phyloP scores from a whole-genome alignment of 2,329 filamentous ascomycete genomes.

The Albophoma yamanashiensis region DNA sequence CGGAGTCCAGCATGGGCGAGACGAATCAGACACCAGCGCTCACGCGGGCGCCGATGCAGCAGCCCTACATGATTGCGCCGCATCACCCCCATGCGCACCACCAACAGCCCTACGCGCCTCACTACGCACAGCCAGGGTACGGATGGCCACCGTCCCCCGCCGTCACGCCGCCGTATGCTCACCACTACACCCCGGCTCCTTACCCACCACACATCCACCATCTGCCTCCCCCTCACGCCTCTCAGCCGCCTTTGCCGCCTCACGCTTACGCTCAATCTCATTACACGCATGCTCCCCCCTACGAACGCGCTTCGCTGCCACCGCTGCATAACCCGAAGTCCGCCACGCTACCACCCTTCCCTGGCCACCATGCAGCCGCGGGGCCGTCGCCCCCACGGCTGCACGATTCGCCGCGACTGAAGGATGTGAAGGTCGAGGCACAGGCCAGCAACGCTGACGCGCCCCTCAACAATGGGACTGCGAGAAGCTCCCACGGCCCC shows the following conservation, averaged over 20 bases:
- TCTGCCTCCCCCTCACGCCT: conserved; percentile 15
- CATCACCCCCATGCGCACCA: conserved; percentile 17
- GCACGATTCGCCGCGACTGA: conserved; percentile 31
- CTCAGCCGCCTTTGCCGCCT: conserved; percentile 16
- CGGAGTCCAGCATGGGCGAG: conserved; percentile 88
- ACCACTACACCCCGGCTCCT: conserved; percentile 31
- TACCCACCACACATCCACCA: conserved; percentile 21
- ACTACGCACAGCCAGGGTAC: conserved; percentile 33
- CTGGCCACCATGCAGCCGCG: conserved; percentile 20
- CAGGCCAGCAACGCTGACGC: conserved; percentile 30
- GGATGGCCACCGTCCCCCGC: conserved; percentile 46
- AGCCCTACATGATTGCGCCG: conserved; percentile 25
- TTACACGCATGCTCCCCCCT: conserved; percentile 10
- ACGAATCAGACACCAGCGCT: conserved; percentile 69
- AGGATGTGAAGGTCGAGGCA: conserved; percentile 32
- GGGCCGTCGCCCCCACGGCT: conserved; percentile 22
- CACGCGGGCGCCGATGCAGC: conserved; percentile 60
- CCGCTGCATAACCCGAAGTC: conserved; percentile 22
- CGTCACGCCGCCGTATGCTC: conserved; percentile 41
- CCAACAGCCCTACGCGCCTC: conserved; percentile 24
- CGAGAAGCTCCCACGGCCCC: conserved; percentile 29
- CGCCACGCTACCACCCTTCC: conserved; percentile 16
- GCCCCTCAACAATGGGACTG: conserved; percentile 19
- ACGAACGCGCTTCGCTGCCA: conserved; percentile 26
- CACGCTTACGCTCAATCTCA: conserved; percentile 17